A percentile compares a stretch with the other conserved stretches of the same genome.
phyloP scores from a whole-genome alignment of 2,329 filamentous ascomycete species.

The Cadophora gregata region DNA sequence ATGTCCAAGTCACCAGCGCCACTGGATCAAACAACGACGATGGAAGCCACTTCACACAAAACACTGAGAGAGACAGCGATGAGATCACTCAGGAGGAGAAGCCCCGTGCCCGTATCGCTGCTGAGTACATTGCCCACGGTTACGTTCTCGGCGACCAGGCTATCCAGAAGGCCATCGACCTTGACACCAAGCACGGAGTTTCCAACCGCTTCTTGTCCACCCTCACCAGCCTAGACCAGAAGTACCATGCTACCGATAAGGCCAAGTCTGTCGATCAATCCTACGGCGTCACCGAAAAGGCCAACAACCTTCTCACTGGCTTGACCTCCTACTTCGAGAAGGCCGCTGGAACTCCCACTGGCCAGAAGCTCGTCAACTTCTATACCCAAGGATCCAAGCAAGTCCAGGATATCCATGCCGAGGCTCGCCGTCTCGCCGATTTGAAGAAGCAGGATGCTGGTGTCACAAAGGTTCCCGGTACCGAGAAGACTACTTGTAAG shows the following conservation, averaged over 20 bases:
- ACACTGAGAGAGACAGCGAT: constrained; percentile 63
- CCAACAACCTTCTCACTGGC: constrained; percentile 67
- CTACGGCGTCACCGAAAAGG: constrained; percentile 81
- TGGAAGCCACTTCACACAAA: constrained; percentile 58
- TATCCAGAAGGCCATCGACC: constrained; percentile 69
- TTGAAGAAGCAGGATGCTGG: constrained; percentile 74
- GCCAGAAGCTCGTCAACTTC: constrained; percentile 85
- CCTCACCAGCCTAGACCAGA: constrained; percentile 78
- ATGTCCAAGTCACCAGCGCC: constrained; percentile 76
- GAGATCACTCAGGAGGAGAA: constrained; percentile 95
- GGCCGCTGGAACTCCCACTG: constrained; percentile 84
- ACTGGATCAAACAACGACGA: constrained; percentile 68
- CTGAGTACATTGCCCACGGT: constrained; percentile 95
- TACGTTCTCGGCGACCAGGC: constrained; percentile 77
- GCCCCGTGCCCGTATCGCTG: constrained; percentile 89
- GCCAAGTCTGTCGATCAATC: constrained; percentile 83
- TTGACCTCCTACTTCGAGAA: constrained; percentile 93
- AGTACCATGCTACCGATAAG: constrained; percentile 87
- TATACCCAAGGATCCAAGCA: constrained; percentile 87
- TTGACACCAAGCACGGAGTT: constrained; percentile 90
- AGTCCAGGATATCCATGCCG: constrained; percentile 90
- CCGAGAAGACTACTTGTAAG: constrained; percentile 53
- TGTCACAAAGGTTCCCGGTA: constrained; percentile 47
- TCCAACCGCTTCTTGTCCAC: constrained; percentile 79
- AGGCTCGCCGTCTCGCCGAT: constrained; percentile 86